Evolutionary conservation across 306 rosid genomes (phyloP).

Genomic region (Lathyrus oleraceus): DNA sequence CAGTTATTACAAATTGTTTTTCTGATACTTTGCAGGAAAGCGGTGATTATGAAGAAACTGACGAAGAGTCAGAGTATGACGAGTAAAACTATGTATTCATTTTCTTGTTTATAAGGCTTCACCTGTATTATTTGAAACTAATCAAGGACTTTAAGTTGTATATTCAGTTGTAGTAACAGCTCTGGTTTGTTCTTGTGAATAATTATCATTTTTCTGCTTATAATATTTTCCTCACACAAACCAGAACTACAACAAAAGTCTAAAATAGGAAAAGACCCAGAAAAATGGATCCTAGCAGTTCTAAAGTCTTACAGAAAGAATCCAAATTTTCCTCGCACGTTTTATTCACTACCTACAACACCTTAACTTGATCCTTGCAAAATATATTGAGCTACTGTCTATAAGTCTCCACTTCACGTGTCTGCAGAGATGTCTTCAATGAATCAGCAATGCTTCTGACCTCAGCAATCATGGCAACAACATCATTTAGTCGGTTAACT

Average conservation of each 20-base stretch:
- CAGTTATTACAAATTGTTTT: conserved; percentile 16
- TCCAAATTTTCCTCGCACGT: conserved; percentile 16
- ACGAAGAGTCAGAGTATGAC: conserved; percentile 60
- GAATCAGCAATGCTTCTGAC: conserved; percentile 80
- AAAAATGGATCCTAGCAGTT: conserved; percentile 14
- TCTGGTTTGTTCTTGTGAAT: conserved; percentile 33
- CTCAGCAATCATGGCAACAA: conserved; percentile 86
- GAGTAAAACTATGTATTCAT: conserved; percentile 38
- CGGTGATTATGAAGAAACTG: conserved; percentile 60
- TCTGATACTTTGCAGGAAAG: conserved; percentile 62
- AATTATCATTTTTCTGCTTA: conserved; percentile 30
- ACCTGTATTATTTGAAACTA: conserved; percentile 28
- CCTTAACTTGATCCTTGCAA: conserved; percentile 18
- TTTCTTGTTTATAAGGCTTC: conserved; percentile 13
- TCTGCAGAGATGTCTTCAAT: conserved; percentile 43
- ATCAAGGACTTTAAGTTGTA: conserved; percentile 39
- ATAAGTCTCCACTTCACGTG: conserved; percentile 43
- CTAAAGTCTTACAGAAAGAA: neutral
- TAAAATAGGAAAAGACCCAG: conserved; percentile 13
- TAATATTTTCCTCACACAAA: neutral
- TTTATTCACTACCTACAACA: conserved; percentile 34
- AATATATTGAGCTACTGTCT: conserved; percentile 37
- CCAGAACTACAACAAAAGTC: neutral
- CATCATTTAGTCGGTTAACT: conserved; percentile 81
- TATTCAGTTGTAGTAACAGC: conserved; percentile 30